phyloP scores from a whole-genome alignment of 2,329 filamentous ascomycete species.

The Fusarium sacchari region DNA sequence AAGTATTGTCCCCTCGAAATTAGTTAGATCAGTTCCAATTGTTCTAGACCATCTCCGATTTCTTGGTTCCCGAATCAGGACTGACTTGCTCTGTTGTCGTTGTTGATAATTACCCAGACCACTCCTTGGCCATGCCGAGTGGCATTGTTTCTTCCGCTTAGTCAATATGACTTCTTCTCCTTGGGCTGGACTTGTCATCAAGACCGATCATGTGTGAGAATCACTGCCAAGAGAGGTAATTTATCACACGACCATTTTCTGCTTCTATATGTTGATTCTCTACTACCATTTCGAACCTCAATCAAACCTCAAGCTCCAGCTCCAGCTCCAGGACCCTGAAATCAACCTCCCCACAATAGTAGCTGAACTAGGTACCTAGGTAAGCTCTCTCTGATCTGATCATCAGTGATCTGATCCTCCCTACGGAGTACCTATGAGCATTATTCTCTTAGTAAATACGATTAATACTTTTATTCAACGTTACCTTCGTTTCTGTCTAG shows the following conservation, averaged over 20 bases:
- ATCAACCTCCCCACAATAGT: slow-evolving; percentile 20
- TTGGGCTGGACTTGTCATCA: neutral
- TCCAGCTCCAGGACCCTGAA: slow-evolving; percentile 31
- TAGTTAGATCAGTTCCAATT: slow-evolving; percentile 2
- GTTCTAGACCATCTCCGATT: slow-evolving; percentile 18
- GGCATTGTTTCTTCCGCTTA: neutral
- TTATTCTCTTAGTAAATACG: neutral
- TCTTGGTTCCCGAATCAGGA: slow-evolving; percentile 21
- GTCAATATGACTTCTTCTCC: neutral
- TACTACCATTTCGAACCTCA: neutral
- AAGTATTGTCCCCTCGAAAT: slow-evolving; percentile 6
- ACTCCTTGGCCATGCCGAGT: neutral
- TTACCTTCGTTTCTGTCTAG: neutral
- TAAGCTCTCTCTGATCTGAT: too few relatives aligned
- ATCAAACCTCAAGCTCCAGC: too few relatives aligned
- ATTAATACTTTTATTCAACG: neutral
- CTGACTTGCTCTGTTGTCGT: neutral
- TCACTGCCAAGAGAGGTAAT: slow-evolving; percentile 14
- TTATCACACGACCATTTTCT: slow-evolving; percentile 19
- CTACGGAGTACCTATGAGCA: neutral
- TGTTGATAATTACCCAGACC: neutral
- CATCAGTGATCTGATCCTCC: neutral
- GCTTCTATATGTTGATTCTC: neutral
- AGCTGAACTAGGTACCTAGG: too few relatives aligned
- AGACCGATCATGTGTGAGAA: neutral